Percentiles rank a stretch among this genome's conserved stretches.
phyloP scores from a whole-genome alignment of 2,329 filamentous ascomycete species.

The Colletotrichum sp. region DNA sequence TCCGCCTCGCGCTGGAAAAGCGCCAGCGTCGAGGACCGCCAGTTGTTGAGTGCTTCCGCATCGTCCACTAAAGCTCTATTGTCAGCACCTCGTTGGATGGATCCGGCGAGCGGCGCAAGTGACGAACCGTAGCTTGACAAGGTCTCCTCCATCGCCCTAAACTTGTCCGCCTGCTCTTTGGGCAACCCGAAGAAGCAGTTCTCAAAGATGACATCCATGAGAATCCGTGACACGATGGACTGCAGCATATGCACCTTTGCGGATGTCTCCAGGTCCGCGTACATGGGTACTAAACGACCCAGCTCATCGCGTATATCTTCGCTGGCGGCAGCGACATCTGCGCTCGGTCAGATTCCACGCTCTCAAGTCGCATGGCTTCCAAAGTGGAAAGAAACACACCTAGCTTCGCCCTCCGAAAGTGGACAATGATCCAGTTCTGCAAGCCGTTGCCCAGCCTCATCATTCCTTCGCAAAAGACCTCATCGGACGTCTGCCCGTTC shows the following conservation, averaged over 20 bases:
- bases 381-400: slow-evolving; percentile 38
- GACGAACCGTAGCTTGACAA: slow-evolving; percentile 34
- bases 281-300: slow-evolving; percentile 59
- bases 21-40: slow-evolving; percentile 69
- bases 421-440: slow-evolving; percentile 76
- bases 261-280: slow-evolving; percentile 55
- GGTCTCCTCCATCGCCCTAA: slow-evolving; percentile 54
- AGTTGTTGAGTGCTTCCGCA: slow-evolving; percentile 64
- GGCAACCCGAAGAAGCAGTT: slow-evolving; percentile 69
- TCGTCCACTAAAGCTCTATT: slow-evolving; percentile 41
- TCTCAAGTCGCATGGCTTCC: neutral
- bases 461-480: slow-evolving; percentile 68
- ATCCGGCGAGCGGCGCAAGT: neutral
- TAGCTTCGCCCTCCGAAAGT: slow-evolving; percentile 69
- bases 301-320: slow-evolving; percentile 48
- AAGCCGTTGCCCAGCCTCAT: slow-evolving; percentile 67
- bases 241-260: slow-evolving; percentile 68
- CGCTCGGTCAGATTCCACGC: slow-evolving; percentile 2
- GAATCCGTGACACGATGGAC: slow-evolving; percentile 61
- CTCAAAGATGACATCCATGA: slow-evolving; percentile 67
- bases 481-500: slow-evolving; percentile 68
- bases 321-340: slow-evolving; percentile 49
- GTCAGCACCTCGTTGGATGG: neutral
- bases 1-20: slow-evolving; percentile 60
- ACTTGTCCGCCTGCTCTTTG: slow-evolving; percentile 53